Evolutionary conservation across 164 flowering plant species (phyloP).

Genomic region (Macadamia integrifolia): DNA sequence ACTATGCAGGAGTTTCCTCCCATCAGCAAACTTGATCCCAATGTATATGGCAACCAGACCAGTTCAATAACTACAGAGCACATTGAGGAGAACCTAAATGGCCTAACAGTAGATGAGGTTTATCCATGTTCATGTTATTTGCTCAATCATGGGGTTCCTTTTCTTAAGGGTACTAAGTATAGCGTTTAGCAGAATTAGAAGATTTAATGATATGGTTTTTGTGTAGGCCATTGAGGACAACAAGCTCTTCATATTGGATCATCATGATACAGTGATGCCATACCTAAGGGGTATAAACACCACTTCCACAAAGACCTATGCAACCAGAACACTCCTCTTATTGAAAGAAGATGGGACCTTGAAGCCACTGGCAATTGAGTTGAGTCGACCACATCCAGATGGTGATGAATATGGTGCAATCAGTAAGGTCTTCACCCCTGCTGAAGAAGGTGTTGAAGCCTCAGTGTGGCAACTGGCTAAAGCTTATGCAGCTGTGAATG

Average conservation of each 20-base stretch:
- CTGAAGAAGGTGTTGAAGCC: conserved; percentile 48
- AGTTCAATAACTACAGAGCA: conserved; percentile 55
- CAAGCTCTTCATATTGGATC: conserved; percentile 70
- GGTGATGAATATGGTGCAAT: conserved; percentile 59
- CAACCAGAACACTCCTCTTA: conserved; percentile 66
- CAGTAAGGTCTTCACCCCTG: conserved; percentile 63
- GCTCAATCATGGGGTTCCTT: background rate
- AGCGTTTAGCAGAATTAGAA: background rate
- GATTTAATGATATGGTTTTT: conserved; percentile 2
- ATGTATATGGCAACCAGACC: conserved; percentile 54
- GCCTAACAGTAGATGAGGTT: conserved; percentile 59
- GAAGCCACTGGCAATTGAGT: conserved; percentile 81
- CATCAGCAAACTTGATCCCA: conserved; percentile 60
- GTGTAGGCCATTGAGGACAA: conserved; percentile 42
- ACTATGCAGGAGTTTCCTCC: conserved; percentile 77
- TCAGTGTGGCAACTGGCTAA: conserved; percentile 31
- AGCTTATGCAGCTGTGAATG: no score
- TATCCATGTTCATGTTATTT: background rate
- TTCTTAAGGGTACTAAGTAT: no score
- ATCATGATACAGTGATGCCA: conserved; percentile 81
- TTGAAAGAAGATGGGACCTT: conserved; percentile 71
- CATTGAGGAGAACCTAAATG: conserved; percentile 51
- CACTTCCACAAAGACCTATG: conserved; percentile 65
- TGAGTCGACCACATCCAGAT: conserved; percentile 75
- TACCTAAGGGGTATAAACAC: conserved; percentile 64